phyloP scores from a whole-genome alignment of 257 asterid genomes.

The Anisodus tanguticus region DNA sequence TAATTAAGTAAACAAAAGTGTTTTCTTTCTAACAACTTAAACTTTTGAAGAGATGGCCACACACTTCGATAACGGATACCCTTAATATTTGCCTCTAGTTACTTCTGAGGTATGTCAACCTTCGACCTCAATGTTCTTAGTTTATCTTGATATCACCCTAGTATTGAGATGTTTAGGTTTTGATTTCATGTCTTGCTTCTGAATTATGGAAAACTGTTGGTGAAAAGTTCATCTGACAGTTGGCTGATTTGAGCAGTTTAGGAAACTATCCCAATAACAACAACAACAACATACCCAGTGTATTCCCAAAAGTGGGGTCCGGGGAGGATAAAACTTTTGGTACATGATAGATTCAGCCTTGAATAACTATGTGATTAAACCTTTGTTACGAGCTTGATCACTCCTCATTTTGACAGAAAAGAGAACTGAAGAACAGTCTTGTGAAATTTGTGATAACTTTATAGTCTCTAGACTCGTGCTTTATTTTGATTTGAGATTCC shows the following conservation, averaged over 20 bases:
- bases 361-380: neutral
- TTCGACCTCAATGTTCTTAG: neutral
- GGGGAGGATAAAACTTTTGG: neutral
- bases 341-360: neutral
- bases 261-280: neutral
- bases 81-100: neutral
- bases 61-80: neutral
- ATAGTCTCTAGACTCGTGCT: neutral
- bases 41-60: neutral
- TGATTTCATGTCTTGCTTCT: neutral
- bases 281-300: too few species aligned
- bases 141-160: conserved; percentile 15
- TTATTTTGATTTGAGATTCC: neutral
- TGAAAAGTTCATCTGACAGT: neutral
- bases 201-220: neutral
- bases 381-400: neutral
- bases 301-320: too few species aligned
- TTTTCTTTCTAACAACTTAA: neutral
- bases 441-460: neutral
- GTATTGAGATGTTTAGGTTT: conserved; percentile 4
- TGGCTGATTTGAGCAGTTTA: neutral
- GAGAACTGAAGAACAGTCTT: neutral
- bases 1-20: neutral
- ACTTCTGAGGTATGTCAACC: conserved; percentile 14
- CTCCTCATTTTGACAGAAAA: neutral